Evolutionary conservation across 225 moss, liverwort and hornwort species (phyloP).

Genomic region (Sphagnum tenellum): DNA sequence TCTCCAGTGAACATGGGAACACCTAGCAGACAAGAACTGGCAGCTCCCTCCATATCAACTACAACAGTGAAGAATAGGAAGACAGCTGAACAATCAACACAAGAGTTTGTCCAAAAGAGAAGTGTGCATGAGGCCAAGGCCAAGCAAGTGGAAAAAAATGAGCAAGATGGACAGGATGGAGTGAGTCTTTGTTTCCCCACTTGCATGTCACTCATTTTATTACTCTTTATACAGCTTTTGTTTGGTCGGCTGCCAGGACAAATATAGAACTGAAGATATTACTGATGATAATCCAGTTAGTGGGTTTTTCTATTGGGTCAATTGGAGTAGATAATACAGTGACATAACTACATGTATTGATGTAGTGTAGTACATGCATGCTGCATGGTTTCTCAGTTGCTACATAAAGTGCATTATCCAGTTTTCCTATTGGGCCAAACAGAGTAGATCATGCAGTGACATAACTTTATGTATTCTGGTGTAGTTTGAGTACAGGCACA

Average conservation of each 20-base stretch:
- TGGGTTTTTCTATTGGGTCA: not conserved
- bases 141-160: conserved; percentile 11
- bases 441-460: not conserved
- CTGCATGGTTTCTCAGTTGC: too few species aligned
- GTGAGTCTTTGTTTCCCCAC: conserved; percentile 11
- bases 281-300: not conserved
- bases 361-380: too few species aligned
- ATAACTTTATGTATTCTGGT: not conserved
- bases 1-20: conserved; percentile 52
- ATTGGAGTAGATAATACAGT: not conserved
- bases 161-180: conserved; percentile 49
- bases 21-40: conserved; percentile 39
- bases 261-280: too few species aligned
- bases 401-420: too few species aligned
- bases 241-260: too few species aligned
- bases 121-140: conserved; percentile 57
- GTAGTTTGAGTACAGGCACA: too few species aligned
- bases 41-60: conserved; percentile 50
- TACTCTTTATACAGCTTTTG: too few species aligned
- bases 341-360: too few species aligned
- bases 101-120: conserved; percentile 55
- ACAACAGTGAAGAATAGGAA: conserved; percentile 55
- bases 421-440: not conserved
- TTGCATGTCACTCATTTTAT: not conserved
- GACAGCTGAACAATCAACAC: conserved; percentile 24